Base-by-base conservation (phyloP, 2,329 filamentous ascomycete species). In the Cladophialophora carrionii region DNA sequence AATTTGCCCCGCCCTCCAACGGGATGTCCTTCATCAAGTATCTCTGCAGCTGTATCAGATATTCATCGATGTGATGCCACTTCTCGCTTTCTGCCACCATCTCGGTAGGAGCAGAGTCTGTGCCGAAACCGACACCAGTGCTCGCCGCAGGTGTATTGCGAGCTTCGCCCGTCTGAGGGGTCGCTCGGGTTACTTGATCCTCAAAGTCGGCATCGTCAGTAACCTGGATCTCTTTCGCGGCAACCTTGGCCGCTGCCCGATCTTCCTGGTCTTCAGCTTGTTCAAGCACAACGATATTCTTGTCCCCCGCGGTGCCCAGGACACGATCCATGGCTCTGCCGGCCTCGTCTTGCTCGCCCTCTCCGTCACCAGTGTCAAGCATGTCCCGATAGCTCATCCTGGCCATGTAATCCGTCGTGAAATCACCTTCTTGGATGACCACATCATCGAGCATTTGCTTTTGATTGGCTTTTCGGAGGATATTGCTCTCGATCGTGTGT, bases 381-480 rank as follows among this genome's bases (percentile, higher is more conserved):
- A 90, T 88, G 66, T 91, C 90, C 43, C 86, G 83, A 57, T 89
- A 88, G 1, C 85, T 81, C 51, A 90, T 82, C 72, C 89, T 92
- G 72, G 92, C 92, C 78, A 96, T 94, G 76, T 96, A 93, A 73
- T 99, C 95, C 0, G 95, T 99, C 0, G 94, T 99, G 76, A 99
- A 99, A 71, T 94, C 92, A 68, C 95, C 95, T 76, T 98, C 95
- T 75, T 99, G 96, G 71, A 99, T 99, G 63, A 99, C 93, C 7
- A 99, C 92, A 69, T 99, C 95, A 73, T 99, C 95, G 0, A 99
- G 85, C 86, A 99, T 92, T 72, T 96, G 91, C 80, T 99, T 99
- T 78, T 99, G 95, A 60, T 95, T 96, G 12, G 92, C 92, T 74
- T 98, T 98, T 69, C 94, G 91, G 46, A 99, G 82, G 67, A 99